Percentiles rank a stretch among this genome's conserved stretches.
Evolutionary conservation across 2,329 filamentous ascomycete genomes (phyloP).

Genomic region (Penicillium sp.): DNA sequence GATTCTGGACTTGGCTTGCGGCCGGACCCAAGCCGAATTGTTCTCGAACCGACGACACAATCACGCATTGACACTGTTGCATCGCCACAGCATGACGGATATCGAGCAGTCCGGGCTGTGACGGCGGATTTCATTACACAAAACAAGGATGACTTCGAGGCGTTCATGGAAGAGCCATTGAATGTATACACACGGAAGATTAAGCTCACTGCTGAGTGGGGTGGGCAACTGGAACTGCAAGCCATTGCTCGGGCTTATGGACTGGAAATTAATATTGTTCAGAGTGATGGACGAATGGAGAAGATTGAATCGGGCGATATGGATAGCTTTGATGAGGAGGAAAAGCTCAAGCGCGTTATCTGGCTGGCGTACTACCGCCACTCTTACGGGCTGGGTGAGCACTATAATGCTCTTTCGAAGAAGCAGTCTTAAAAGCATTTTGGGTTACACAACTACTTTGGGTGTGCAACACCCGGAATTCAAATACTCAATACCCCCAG

Average conservation of each 20-base stretch:
- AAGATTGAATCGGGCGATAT: constrained; percentile 61
- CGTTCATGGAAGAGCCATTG: constrained; percentile 82
- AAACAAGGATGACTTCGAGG: constrained; percentile 77
- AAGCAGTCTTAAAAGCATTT: constrained; percentile 11
- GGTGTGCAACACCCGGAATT: not conserved
- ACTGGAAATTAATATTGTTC: constrained; percentile 79
- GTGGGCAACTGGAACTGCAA: constrained; percentile 84
- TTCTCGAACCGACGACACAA: constrained; percentile 30
- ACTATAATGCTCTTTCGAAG: constrained; percentile 85
- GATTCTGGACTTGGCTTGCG: constrained; percentile 44
- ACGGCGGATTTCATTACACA: constrained; percentile 75
- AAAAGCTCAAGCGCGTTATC: constrained; percentile 58
- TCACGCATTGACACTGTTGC: constrained; percentile 34
- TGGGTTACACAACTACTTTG: not conserved
- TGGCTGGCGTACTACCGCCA: constrained; percentile 97
- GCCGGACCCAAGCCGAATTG: constrained; percentile 37
- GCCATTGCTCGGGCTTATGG: constrained; percentile 80
- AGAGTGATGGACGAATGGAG: constrained; percentile 76
- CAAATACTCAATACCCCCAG: not conserved
- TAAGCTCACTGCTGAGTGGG: constrained; percentile 89
- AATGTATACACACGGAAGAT: constrained; percentile 73
- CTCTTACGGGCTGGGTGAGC: constrained; percentile 90
- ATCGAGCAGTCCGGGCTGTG: constrained; percentile 66
- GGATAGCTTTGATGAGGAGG: constrained; percentile 39
- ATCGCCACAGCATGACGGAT: constrained; percentile 49